phyloP scores from a whole-genome alignment of 2,329 filamentous ascomycete species.

The Byssoonygena ceratinophila region DNA sequence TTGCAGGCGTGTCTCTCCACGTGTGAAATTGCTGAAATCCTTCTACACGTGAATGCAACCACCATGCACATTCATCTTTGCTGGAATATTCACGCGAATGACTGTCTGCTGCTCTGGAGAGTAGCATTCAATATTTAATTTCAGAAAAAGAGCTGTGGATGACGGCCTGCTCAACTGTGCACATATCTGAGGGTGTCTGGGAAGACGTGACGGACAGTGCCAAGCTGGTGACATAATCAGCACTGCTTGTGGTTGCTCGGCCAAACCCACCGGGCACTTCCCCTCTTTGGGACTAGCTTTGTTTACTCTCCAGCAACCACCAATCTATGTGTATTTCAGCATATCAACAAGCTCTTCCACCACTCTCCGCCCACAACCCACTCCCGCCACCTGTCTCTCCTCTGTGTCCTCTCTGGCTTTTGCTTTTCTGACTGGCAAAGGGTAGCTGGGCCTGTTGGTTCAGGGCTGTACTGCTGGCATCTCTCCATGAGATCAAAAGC shows the following conservation, averaged over 20 bases:
- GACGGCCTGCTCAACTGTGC: not conserved
- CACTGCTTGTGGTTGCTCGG: constrained; percentile 12
- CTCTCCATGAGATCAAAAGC: not conserved
- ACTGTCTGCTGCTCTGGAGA: not conserved
- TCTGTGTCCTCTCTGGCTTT: not conserved
- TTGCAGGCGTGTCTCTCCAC: constrained; percentile 21
- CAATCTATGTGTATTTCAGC: not conserved
- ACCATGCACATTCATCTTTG: not conserved
- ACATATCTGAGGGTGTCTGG: not conserved
- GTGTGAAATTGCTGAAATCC: constrained; percentile 2
- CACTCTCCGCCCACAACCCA: not conserved
- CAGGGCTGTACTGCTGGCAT: not conserved
- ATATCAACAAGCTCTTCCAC: constrained; percentile 6
- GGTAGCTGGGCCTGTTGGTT: not conserved
- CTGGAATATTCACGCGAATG: not conserved
- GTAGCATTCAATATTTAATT: not conserved
- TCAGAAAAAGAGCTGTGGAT: not conserved
- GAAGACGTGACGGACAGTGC: not conserved
- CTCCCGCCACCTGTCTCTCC: not conserved
- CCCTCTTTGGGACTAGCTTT: constrained; percentile 17
- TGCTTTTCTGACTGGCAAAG: not conserved
- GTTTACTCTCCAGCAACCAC: constrained; percentile 13
- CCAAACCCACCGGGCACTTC: constrained; percentile 14
- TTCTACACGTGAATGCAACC: not conserved
- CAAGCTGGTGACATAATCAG: constrained; percentile 7